Base-by-base conservation (phyloP, 2,329 filamentous ascomycete species). In the Apiospora malaysiana region DNA sequence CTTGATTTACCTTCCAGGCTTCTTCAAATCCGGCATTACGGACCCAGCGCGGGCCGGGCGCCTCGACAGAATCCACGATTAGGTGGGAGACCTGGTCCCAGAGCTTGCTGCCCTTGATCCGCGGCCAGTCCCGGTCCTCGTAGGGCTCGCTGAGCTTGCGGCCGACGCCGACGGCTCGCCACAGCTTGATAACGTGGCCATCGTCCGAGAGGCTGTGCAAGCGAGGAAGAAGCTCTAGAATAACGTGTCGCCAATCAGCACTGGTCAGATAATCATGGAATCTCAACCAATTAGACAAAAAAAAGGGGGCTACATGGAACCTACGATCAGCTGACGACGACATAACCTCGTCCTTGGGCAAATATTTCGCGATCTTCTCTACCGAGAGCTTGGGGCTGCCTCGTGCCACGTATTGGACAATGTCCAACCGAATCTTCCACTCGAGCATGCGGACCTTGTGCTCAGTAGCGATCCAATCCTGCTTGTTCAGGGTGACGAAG, bases 171-270 rank as follows among this genome's bases (percentile, higher is more conserved):
- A 96, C 80, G 1, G 93, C 91, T 43, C 94, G 85, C 9, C 91
- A 85, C 6, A 97, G 82, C 81, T 98, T 98, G 69, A 91, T 85
- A 12, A 90, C 86, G 81, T 98, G 95, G 0, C 95, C 94, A 80
- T 98, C 94, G 74, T 97, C 95, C 0, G 86, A 77, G 45, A 87
- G 77, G 12, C 73, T 72, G 71, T 85, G 83, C 23, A 90, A 78
- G 12, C 85, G 81, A 1, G 83, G 78, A 8, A 89, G 79, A 3
- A 89, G 79, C 1, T 85, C 84, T 80, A 47, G 14, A 4, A 72
- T 68, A 43, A 25, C 23, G n/a, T 14, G 32, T 23, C n/a, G 65
- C 45, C 65, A n/a, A 42, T 46, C 42, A 46, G 23, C 32, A 7
- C 27, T 59, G 27, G 27, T 59, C 51, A 27, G 12, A 16, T 12